A percentile compares a stretch with the other conserved stretches of the same genome.
Evolutionary conservation across 805 yeast genomes (phyloP).

Genomic region (Candida incommunis): DNA sequence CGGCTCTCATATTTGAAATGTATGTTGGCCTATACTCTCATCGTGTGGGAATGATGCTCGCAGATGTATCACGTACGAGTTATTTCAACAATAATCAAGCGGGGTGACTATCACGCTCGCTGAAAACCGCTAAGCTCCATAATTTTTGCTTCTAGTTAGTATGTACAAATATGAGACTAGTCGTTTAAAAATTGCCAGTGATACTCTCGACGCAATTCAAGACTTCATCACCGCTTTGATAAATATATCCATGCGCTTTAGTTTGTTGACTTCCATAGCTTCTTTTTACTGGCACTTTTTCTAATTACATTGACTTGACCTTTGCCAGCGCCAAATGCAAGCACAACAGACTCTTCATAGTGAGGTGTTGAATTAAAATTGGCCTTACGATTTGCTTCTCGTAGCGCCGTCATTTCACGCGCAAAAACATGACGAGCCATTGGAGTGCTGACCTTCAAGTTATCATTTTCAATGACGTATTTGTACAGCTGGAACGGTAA

Average conservation of each 20-base stretch:
- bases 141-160: too few species aligned
- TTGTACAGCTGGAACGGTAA: slow-evolving; percentile 19
- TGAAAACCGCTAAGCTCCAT: too few species aligned
- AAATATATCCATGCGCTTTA: not conserved
- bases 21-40: too few species aligned
- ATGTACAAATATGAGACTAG: too few species aligned
- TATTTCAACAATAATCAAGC: too few species aligned
- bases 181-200: too few species aligned
- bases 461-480: slow-evolving; percentile 16
- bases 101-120: too few species aligned
- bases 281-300: not conserved
- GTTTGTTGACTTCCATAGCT: not conserved
- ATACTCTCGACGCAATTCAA: too few species aligned
- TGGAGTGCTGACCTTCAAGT: slow-evolving; percentile 12
- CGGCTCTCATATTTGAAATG: too few species aligned
- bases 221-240: too few species aligned
- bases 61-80: too few species aligned
- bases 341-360: slow-evolving; percentile 21
- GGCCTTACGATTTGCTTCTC: slow-evolving; percentile 12
- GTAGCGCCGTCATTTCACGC: slow-evolving; percentile 13
- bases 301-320: not conserved
- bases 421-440: slow-evolving; percentile 18
- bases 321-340: slow-evolving; percentile 23
- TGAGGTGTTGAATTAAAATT: not conserved
- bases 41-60: too few species aligned